Base-by-base conservation (phyloP, 202 grass and related monocot species). In the Setaria italica region DNA sequence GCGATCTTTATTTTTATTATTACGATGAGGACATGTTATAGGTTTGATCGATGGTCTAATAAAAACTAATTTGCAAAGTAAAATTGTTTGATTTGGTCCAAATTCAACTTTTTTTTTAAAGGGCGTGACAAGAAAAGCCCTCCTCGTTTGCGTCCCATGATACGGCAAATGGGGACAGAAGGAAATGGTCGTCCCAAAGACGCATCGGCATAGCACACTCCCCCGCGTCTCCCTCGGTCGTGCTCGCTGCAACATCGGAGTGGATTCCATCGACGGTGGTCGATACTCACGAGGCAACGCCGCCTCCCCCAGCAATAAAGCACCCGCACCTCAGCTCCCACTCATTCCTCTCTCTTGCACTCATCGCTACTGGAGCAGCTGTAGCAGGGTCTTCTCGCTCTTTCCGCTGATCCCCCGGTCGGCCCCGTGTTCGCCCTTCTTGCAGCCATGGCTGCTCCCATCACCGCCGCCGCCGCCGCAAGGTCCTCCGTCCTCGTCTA, bases 211-310 rank as follows among this genome's bases (percentile, higher is more conserved):
- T 11, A 7, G 76, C 77, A 51, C 32, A 20, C 77, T 51, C 46
- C 77, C 39, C 62, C 29, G 17, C 78, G 46, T 67, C 78, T 2
- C 46, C 43, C 11, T 67, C 77, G 53, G 4, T 68, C 48, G 48
- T 25, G 49, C 34, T 69, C 65, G 49, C 48, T 45, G 80, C 9
- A 48, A 57, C 60, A 50, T 74, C 56, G 60, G 25, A 60, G 33
- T 55, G 8, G 34, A 67, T 46, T 77, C 82, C 83, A 70, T 78
- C 53, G 70, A 84, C 35, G 82, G 59, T 42, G 34, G 35, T 77
- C 62, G 83, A 85, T 85, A 49, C 53, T 13, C 49, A 19, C 74
- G 53, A 79, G 83, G 83, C 45, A 9, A 2, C 25, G 64, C 29
- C 64, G 37, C 50, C 74, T 42, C 73, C 54, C 74, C 55, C 53